Evolutionary conservation across 163 green algal species (phyloP), one percentile per base, ranked within the genome.

Genomic region (Prototheca cutis): DNA sequence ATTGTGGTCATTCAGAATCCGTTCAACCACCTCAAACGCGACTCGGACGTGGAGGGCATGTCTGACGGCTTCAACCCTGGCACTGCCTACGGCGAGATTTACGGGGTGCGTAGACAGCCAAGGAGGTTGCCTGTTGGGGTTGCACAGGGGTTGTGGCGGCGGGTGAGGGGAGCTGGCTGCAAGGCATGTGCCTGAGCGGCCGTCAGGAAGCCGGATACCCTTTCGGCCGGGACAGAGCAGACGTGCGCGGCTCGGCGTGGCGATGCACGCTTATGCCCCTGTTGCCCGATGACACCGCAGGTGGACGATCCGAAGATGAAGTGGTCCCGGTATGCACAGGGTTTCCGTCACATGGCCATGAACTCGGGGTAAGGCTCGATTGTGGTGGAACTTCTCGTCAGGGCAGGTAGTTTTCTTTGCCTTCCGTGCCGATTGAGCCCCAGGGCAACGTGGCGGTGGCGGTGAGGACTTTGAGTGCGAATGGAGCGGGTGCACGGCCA

Each of bases 241-340:
- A n/a, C n/a, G n/a, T n/a, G n/a, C n/a, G n/a, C n/a, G n/a, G n/a
- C n/a, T n/a, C n/a, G n/a, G n/a, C n/a, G n/a, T n/a, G n/a, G n/a
- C n/a, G n/a, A n/a, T n/a, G n/a, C n/a, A n/a, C n/a, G n/a, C n/a
- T n/a, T n/a, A 21, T 8, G 10, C 36, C 36, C 13, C 36, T 13
- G 10, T 45, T 45, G 10, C 36, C 36, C 36, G 13, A 45, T 21
- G 13, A 21, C 8, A 45, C 8, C 10, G 10, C 42, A 51, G 42
- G 42, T 85, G n/a, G 83, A 93, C 27, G 87, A 95, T 65, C 62
- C 73, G 0, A 78, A 60, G 40, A 94, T 94, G 87, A 85, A 86
- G 48, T 94, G 86, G 88, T 72, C 79, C 3, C 67, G 78, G 23
- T 92, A 85, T 74, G 84, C 81, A 18, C 78, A 90, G 74, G 77